Conservation (phyloP, 257 asterid species). For the Rubia yunnanensis region DNA sequence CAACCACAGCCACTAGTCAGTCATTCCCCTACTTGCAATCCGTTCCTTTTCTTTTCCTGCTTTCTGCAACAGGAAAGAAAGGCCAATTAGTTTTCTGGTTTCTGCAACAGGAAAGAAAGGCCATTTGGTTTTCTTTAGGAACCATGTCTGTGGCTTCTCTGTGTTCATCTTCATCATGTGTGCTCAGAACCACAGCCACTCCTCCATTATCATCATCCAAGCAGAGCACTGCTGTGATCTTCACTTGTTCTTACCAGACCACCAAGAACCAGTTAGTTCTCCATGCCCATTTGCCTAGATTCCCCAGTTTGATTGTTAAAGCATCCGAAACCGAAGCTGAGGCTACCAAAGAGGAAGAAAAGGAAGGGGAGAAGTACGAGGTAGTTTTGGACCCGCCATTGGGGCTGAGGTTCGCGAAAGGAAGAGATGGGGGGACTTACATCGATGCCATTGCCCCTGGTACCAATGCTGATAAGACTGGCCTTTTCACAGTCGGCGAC, state of each 20-base stretch:
- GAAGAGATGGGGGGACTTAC: constrained; percentile 92
- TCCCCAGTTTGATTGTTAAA: constrained; percentile 20
- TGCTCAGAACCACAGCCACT: constrained; percentile 19
- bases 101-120: background rate
- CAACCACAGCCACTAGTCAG: constrained; percentile 39
- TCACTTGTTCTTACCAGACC: constrained; percentile 14
- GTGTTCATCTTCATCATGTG: constrained; percentile 35
- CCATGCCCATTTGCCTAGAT: constrained; percentile 16
- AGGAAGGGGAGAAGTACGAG: constrained; percentile 43
- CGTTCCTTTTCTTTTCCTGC: background rate
- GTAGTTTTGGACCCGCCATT: constrained; percentile 71
- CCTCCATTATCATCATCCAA: constrained; percentile 16
- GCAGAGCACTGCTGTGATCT: constrained; percentile 33
- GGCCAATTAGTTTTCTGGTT: too few species aligned
- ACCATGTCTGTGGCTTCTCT: constrained; percentile 41
- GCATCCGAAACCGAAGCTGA: constrained; percentile 42
- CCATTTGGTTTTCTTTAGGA: background rate
- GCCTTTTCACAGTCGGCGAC: constrained; percentile 80
- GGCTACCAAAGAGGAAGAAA: constrained; percentile 11
- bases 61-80: background rate
- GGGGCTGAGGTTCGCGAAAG: constrained; percentile 69
- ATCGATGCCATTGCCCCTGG: constrained; percentile 92
- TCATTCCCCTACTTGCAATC: constrained; percentile 1
- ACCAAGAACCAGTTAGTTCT: constrained; percentile 26
- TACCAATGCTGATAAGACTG: constrained; percentile 65